These are phyloP conservation scores for Claviceps sp. DNA, from an alignment of 2,329 filamentous ascomycete species.

Conservation along the genomic window DNA sequence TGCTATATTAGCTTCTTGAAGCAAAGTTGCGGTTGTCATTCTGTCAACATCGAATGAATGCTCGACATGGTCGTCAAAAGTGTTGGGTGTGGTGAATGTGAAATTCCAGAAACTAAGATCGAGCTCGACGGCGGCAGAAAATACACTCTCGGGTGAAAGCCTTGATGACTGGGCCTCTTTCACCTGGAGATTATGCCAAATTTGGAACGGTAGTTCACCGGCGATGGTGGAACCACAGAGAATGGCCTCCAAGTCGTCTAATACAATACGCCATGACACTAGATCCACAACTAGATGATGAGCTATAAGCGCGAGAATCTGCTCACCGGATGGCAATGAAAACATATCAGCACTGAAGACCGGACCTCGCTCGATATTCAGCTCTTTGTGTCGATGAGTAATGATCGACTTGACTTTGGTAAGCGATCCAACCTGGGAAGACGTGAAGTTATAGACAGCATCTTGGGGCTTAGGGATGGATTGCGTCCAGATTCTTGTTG, in stretches of 20 bases:
- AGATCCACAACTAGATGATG: constrained; percentile 30
- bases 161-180: not conserved
- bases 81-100: not conserved
- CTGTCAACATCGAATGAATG: constrained; percentile 1
- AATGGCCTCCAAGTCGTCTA: constrained; percentile 28
- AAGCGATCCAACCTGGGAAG: not conserved
- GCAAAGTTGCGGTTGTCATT: not conserved
- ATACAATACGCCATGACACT: constrained; percentile 30
- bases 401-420: not conserved
- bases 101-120: constrained; percentile 3
- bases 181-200: constrained; percentile 16
- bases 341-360: constrained; percentile 10
- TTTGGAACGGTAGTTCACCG: constrained; percentile 20
- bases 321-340: constrained; percentile 4
- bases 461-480: not conserved
- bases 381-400: not conserved
- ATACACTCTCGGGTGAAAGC: not conserved
- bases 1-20: constrained; percentile 1
- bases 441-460: not conserved
- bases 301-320: constrained; percentile 18
- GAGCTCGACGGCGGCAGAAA: not conserved
- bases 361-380: constrained; percentile 10
- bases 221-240: constrained; percentile 14
- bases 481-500: not conserved
- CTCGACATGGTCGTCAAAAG: constrained; percentile 1